phyloP scores from a whole-genome alignment of 192 early-diverging fungal genomes.

The Mortierella antarctica region DNA sequence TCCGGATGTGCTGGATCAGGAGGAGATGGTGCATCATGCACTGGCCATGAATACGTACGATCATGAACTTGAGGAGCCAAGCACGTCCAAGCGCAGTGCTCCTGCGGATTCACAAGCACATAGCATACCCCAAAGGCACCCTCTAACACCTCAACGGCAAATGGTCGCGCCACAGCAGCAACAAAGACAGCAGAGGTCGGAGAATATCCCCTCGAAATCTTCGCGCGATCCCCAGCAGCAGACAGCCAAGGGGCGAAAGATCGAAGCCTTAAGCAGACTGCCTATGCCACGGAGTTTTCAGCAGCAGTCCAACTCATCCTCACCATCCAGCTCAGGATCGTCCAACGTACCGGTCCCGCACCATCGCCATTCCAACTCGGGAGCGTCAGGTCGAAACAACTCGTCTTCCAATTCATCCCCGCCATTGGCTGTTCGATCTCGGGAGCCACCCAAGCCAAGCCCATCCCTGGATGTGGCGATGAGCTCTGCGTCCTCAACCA shows the following conservation, averaged over 20 bases:
- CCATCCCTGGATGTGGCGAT: slow-evolving; percentile 10
- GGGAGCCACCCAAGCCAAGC: slow-evolving; percentile 5
- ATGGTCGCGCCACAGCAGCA: slow-evolving; percentile 18
- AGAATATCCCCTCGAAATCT: slow-evolving; percentile 7
- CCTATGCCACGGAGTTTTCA: slow-evolving; percentile 42
- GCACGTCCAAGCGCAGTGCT: background rate
- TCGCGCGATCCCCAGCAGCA: slow-evolving; percentile 12
- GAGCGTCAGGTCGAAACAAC: slow-evolving; percentile 15
- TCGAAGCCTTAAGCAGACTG: slow-evolving; percentile 44
- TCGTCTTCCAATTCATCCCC: slow-evolving; percentile 20
- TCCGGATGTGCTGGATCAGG: slow-evolving; percentile 39
- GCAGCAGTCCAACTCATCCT: slow-evolving; percentile 8
- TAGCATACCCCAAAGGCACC: slow-evolving; percentile 8
- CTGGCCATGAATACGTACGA: slow-evolving; percentile 42
- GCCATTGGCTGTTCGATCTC: slow-evolving; percentile 8
- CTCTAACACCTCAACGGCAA: slow-evolving; percentile 12
- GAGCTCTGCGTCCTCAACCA: slow-evolving; percentile 13
- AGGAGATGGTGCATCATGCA: slow-evolving; percentile 40
- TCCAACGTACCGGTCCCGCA: slow-evolving; percentile 5
- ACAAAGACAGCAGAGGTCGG: slow-evolving; percentile 6
- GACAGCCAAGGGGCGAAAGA: slow-evolving; percentile 35
- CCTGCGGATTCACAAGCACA: background rate
- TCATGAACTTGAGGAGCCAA: slow-evolving; percentile 36
- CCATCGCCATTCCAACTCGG: slow-evolving; percentile 20
- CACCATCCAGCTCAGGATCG: background rate